Base-by-base conservation (phyloP, 371 early-diverging fungal genomes). In the Entomophthora muscae region DNA sequence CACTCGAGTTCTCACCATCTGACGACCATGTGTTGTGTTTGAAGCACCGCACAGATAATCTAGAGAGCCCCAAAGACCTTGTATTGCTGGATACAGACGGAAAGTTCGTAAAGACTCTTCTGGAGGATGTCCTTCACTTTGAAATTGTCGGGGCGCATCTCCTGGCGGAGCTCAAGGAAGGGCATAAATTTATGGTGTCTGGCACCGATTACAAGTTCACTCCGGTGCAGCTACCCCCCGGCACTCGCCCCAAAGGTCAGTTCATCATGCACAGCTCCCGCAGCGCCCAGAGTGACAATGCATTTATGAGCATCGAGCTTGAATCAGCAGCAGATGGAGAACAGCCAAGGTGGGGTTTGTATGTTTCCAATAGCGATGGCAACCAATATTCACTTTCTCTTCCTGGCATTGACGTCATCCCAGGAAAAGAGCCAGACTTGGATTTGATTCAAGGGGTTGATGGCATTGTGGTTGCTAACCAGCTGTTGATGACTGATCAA, bases 381-480 rank as follows among this genome's bases (percentile, higher is more conserved):
- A 83, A 85, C 1, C 78, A 75, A 64, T 95, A 82, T 70, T 78
- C 81, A 58, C 66, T 83, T 32, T 79, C 84, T 0, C 75, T 91
- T 53, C 77, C 82, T 26, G 78, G 89, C 66, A 88, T 90, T 3
- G 92, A 94, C 68, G 82, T 86, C 31, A 81, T 88, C 65, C 68
- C 68, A 0, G 23, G 59, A 1, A 90, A 91, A 10, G 67, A 75
- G 53, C 95, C 95, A 21, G 98, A 96, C 68, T 85, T 90, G 69
- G 95, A 94, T 72, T 86, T 86, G 68, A 81, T 98, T 63, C 78
- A 83, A 63, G 88, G 86, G 3, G 76, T 96, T 3, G 78, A 83
- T 32, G 95, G 95, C 24, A 81, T 92, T 65, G 77, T 91, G 21
- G 64, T 98, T 3, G 93, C 89, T 13, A 98, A 98, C 68, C 79